Conservation (phyloP, 495 filamentous ascomycete species). For the Aspergillus indologenus region DNA sequence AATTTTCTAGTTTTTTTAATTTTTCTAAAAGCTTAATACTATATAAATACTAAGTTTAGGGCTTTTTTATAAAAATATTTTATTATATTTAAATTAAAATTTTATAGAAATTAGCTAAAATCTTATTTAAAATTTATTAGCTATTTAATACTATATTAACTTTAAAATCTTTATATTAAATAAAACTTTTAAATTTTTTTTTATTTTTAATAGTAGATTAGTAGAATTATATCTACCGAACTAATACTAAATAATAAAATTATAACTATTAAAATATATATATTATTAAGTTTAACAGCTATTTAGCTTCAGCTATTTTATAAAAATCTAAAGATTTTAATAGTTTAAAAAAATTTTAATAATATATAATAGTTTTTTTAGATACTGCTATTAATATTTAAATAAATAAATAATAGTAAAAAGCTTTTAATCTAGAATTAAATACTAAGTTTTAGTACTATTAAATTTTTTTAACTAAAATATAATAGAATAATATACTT, state of each 20-base stretch:
- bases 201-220: neutral
- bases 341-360: neutral
- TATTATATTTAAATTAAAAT: neutral
- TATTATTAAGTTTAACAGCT: neutral
- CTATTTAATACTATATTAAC: slow-evolving; percentile 2
- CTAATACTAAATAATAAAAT: neutral
- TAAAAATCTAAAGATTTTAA: neutral
- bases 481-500: neutral
- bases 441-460: neutral
- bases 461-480: neutral
- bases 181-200: neutral
- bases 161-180: neutral
- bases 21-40: neutral
- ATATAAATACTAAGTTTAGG: neutral
- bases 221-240: neutral
- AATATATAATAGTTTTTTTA: neutral
- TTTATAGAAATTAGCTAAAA: neutral
- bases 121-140: neutral
- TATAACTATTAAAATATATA: slow-evolving; percentile 2
- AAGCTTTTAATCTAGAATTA: slow-evolving; percentile 2
- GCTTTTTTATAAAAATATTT: neutral
- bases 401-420: slow-evolving; percentile 5
- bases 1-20: neutral
- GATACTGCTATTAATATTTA: neutral
- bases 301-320: neutral